Evolutionary conservation across 2,329 filamentous ascomycete species (phyloP), one percentile per base, ranked within the genome.

Genomic region (Colletotrichum lupini): DNA sequence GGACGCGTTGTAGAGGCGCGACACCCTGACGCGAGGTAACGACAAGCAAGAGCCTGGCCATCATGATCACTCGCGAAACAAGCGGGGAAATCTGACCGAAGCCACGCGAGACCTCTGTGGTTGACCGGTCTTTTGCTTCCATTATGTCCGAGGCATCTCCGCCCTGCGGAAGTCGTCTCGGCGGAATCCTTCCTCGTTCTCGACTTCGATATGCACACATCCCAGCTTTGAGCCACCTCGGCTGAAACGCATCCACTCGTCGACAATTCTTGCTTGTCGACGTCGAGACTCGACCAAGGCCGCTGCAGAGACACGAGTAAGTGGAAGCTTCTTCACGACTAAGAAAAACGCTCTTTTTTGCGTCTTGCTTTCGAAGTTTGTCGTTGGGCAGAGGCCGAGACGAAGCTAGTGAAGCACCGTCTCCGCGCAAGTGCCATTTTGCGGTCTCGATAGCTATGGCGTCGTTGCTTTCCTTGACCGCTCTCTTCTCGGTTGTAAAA

Each of bases 271-370:
- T 64, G 46, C n/a, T n/a, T n/a, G 35, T 24, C 65, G 32, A 65
- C 22, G 11, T 28, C 22, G 28, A 26, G 53, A 5, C 22, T 28
- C 22, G 53, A 26, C 12, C 26, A 59, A 22, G 28, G 37, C 16
- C 49, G 59, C 59, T 69, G 66, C 59, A 69, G 49, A 69, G 37
- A 73, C 70, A 64, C 55, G 66, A 73, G 66, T 73, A 69, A 70
- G 32, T 35, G 7, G 62, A 67, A 70, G 67, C 28, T 59, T 66
- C 53, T 28, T 46, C 28, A 42, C 53, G 12, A 30, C 26, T 46
- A 57, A 32, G 8, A 30, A 49, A 49, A 49, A 49, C 42, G 22
- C 53, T 35, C 22, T 53, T 46, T 24, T n/a, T 60, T 46, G 26
- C 42, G 42, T 65, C 32, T 26, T 72, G 42, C 19, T 32, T 63